Base-by-base conservation (phyloP, 768 basidiomycete genomes). In the Hortiboletus flavorubellus region DNA sequence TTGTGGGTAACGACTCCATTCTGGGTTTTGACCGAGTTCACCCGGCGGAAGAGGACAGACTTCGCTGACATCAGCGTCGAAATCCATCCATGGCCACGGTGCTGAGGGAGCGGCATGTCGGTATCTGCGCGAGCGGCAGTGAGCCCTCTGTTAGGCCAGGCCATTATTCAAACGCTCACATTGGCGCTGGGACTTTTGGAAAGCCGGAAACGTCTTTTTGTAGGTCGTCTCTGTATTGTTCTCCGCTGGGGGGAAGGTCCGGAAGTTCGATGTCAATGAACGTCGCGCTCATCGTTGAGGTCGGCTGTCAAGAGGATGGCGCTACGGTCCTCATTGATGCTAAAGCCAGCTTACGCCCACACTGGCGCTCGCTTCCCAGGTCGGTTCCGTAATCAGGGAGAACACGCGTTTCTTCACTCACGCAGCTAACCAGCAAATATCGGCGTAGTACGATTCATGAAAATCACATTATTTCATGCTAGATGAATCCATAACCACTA, bases 81-180 rank as follows among this genome's bases (percentile, higher is more conserved):
- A 64, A 49, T 77, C 70, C 61, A 77, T 71, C 67, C 73, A 76
- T 8, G 75, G 75, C 75, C 75, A 76, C 1, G 75, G 75, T 0
- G 74, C 75, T 29, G 71, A 72, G 3, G 76, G 75, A 3, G 74
- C 69, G 3, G 70, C 75, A 59, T 76, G 75, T 14, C 75, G 66
- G 50, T 76, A 66, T 58, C 70, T 71, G 49, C 11, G 23, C 30
- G 40, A 44, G 48, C 7, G 16, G 29, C 44, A 21, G 49, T 51
- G 37, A 53, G 56, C 5, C 14, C 30, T 35, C 12, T 35, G 35
- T 31, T 43, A 14, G 31, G 4, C 16, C 31, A 29, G 4, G 18
- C 31, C 40, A 45, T 14, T 5, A 8, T 31, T 8, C 10, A 21
- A 14, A 30, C 2, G 40, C 68, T 61, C 29, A 70, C 68, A 62